phyloP scores from a whole-genome alignment of 2,329 filamentous ascomycete genomes.

The Tolypocladium tundrense region DNA sequence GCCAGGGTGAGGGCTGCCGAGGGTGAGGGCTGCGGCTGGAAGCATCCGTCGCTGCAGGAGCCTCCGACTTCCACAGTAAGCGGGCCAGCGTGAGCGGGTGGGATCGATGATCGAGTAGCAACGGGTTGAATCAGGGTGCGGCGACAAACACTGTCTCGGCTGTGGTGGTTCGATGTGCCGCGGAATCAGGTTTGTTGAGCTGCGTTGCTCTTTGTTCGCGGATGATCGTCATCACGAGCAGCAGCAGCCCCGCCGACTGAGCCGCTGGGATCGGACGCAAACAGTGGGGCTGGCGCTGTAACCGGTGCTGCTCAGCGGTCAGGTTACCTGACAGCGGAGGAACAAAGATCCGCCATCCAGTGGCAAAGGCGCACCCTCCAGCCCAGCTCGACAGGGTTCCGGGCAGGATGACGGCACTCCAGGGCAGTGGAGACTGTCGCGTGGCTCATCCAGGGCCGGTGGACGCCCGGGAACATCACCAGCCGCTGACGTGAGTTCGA shows the following conservation, averaged over 20 bases:
- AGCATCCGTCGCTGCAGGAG: constrained; percentile 25
- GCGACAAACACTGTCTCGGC: neutral
- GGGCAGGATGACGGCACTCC: neutral
- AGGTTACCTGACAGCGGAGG: neutral
- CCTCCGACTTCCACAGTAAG: constrained; percentile 36
- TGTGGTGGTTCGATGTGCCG: neutral
- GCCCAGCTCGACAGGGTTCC: too few relatives aligned
- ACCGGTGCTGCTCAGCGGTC: neutral
- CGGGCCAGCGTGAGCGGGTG: constrained; percentile 32
- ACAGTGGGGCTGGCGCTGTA: neutral
- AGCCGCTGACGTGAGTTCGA: neutral
- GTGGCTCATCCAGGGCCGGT: neutral
- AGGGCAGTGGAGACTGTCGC: neutral
- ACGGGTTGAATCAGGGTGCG: neutral
- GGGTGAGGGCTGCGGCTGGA: constrained; percentile 16
- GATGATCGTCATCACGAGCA: neutral
- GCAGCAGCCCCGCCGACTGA: neutral
- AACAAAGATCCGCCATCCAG: neutral
- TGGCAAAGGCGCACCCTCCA: neutral
- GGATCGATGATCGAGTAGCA: neutral
- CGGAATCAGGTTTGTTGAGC: neutral
- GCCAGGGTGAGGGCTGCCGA: constrained; percentile 16
- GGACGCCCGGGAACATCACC: neutral
- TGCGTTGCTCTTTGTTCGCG: neutral
- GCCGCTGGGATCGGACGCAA: neutral